A percentile compares a stretch with the other conserved stretches of the same genome.
Evolutionary conservation across 805 yeast genomes (phyloP).

Genomic region (Candida alai): DNA sequence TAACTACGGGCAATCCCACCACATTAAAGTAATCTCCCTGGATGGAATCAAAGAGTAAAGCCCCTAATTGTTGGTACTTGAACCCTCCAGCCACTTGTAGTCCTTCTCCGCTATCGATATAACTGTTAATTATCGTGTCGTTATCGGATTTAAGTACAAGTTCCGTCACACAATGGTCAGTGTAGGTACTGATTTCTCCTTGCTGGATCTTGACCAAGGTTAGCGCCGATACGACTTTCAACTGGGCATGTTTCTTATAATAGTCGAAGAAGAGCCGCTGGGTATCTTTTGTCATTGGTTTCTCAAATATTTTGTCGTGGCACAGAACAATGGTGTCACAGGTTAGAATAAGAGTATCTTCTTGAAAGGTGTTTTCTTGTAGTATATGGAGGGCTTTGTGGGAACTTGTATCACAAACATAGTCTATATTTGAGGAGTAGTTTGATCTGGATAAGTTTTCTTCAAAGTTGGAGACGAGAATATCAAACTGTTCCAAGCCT

Average conservation of each 20-base stretch:
- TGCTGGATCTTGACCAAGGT: constrained; percentile 17
- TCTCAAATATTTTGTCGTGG: constrained; percentile 65
- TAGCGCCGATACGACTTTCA: constrained; percentile 35
- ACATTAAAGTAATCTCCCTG: constrained; percentile 83
- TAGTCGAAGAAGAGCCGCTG: constrained; percentile 28
- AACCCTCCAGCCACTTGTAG: constrained; percentile 88
- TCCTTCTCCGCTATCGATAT: constrained; percentile 73
- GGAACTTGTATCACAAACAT: constrained; percentile 67
- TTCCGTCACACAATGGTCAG: constrained; percentile 29
- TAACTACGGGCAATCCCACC: constrained; percentile 78
- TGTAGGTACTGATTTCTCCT: constrained; percentile 6
- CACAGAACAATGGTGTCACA: constrained; percentile 79
- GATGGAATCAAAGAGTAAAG: constrained; percentile 55
- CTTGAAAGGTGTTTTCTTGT: constrained; percentile 16
- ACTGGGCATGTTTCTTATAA: constrained; percentile 17
- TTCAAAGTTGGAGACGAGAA: constrained; percentile 65
- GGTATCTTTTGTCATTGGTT: constrained; percentile 48
- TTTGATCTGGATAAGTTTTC: constrained; percentile 65
- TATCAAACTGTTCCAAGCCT: constrained; percentile 43
- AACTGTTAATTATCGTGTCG: constrained; percentile 54
- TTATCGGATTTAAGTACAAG: constrained; percentile 47
- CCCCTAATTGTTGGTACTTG: constrained; percentile 73
- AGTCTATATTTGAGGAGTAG: constrained; percentile 44
- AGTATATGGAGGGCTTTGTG: constrained; percentile 67
- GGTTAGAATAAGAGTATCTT: constrained; percentile 38